A percentile compares a stretch with the other conserved stretches of the same genome.
These are phyloP conservation scores for Eucalyptus albens DNA, from an alignment of 345 rosid genomes.

Conservation along the genomic window DNA sequence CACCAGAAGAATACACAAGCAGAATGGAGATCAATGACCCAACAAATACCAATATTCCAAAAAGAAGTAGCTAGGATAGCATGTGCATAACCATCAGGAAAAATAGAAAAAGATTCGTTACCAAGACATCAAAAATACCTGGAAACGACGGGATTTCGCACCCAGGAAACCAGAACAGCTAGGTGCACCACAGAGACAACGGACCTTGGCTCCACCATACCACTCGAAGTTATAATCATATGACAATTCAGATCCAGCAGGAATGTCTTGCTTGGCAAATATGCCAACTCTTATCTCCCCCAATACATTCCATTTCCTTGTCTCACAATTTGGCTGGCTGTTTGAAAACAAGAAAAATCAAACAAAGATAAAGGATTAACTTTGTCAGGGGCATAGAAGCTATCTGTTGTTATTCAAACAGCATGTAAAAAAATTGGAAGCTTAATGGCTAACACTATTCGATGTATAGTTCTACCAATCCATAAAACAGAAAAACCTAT, in stretches of 20 bases:
- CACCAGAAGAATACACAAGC: not conserved
- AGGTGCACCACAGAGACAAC: slow-evolving; percentile 87
- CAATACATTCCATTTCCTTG: slow-evolving; percentile 89
- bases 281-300: slow-evolving; percentile 97
- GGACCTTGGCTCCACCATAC: slow-evolving; percentile 97
- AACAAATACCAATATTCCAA: not conserved
- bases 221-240: slow-evolving; percentile 94
- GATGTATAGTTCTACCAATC: not conserved
- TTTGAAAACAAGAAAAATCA: not conserved
- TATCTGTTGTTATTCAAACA: not conserved
- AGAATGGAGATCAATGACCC: not conserved
- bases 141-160: slow-evolving; percentile 98
- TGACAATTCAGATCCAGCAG: slow-evolving; percentile 53
- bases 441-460: not conserved
- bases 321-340: slow-evolving; percentile 97
- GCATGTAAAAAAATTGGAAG: not conserved
- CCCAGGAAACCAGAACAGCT: slow-evolving; percentile 92
- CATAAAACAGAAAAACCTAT: not conserved
- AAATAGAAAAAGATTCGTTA: not conserved
- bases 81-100: not conserved
- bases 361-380: not conserved
- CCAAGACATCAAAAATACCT: slow-evolving; percentile 29
- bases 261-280: slow-evolving; percentile 76
- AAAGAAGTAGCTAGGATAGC: not conserved
- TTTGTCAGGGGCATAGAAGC: not conserved